A percentile compares a stretch with the other conserved stretches of the same genome.
Evolutionary conservation across 2,329 filamentous ascomycete species (phyloP).

Genomic region (Xylaria sp.): DNA sequence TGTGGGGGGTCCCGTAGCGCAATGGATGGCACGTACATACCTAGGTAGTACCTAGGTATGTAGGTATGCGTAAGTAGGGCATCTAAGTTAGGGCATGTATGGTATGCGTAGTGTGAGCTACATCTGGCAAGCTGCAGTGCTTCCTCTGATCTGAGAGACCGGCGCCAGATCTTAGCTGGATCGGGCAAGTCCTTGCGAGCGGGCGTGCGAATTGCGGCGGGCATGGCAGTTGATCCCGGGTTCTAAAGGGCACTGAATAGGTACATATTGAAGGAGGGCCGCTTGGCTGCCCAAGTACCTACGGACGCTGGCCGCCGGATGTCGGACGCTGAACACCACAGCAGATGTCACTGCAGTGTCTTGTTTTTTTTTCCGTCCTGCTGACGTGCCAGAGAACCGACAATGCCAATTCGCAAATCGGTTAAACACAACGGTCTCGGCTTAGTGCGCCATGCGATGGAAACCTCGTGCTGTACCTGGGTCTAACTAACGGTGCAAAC

Average conservation of each 20-base stretch:
- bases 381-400: background rate
- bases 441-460: background rate
- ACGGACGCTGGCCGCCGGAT: constrained; percentile 31
- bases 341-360: background rate
- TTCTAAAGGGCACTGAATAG: background rate
- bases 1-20: constrained; percentile 17
- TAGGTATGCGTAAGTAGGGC: background rate
- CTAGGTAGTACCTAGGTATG: background rate
- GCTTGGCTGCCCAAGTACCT: constrained; percentile 25
- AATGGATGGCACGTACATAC: background rate
- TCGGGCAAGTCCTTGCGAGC: constrained; percentile 48
- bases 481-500: background rate
- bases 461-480: constrained; percentile 10
- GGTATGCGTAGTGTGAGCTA: constrained; percentile 10
- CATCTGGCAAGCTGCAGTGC: constrained; percentile 17
- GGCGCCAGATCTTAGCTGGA: constrained; percentile 42
- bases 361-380: background rate
- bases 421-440: background rate
- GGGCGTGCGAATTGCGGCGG: constrained; percentile 27
- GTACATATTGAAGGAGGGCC: too few relatives aligned
- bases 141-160: background rate
- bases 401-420: background rate
- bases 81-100: background rate
- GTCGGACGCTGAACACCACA: constrained; percentile 3
- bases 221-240: constrained; percentile 16